phyloP scores from a whole-genome alignment of 2,329 filamentous ascomycete genomes.

The Phialemonium atrogriseum region DNA sequence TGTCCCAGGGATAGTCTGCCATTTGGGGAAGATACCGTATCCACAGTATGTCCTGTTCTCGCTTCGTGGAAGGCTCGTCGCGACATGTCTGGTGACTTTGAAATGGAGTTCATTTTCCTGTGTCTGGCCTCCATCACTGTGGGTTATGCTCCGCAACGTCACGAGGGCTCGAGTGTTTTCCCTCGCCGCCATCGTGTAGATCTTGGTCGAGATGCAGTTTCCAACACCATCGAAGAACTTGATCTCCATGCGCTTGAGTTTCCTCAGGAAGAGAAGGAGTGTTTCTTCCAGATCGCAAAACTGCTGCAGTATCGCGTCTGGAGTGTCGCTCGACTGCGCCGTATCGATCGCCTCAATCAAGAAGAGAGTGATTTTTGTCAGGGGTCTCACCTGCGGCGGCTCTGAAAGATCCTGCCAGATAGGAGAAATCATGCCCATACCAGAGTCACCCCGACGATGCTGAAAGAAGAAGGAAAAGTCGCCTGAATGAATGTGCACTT shows the following conservation, averaged over 20 bases:
- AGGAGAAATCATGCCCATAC: constrained; percentile 40
- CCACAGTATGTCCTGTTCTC: constrained; percentile 31
- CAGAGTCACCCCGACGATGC: constrained; percentile 26
- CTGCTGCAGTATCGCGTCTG: constrained; percentile 19
- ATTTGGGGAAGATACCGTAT: constrained; percentile 32
- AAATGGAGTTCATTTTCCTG: constrained; percentile 15
- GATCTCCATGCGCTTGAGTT: constrained; percentile 25
- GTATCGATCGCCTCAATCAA: constrained; percentile 20
- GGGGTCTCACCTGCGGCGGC: constrained; percentile 5
- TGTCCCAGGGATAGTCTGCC: constrained; percentile 13
- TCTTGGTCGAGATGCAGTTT: no score
- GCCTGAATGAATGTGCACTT: constrained; percentile 33
- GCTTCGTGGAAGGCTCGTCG: constrained; percentile 20
- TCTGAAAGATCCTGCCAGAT: constrained; percentile 24
- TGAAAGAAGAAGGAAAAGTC: constrained; percentile 31
- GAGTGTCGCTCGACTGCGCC: constrained; percentile 6
- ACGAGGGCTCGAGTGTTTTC: constrained; percentile 7
- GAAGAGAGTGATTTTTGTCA: constrained; percentile 27
- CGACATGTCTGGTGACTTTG: constrained; percentile 20
- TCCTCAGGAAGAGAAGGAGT: constrained; percentile 30
- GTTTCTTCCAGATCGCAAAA: constrained; percentile 25
- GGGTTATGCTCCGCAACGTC: no score
- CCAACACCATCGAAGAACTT: no score
- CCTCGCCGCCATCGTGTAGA: constrained; percentile 4
- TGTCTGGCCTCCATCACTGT: no score